These are phyloP conservation scores for Trichoderma arundinaceum DNA, from an alignment of 2,329 filamentous ascomycete genomes.

Conservation along the genomic window DNA sequence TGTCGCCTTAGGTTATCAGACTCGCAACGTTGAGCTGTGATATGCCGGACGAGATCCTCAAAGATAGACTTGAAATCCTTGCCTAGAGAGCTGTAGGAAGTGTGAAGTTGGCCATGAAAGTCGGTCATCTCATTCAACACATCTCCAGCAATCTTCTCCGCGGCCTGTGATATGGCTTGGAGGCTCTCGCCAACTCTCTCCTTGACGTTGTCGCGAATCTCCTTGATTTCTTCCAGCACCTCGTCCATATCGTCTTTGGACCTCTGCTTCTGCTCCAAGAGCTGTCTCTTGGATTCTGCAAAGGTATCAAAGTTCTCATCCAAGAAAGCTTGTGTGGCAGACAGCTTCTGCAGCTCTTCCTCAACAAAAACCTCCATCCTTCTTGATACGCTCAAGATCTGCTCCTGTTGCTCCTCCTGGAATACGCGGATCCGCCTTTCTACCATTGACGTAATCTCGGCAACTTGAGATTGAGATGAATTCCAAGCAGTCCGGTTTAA, in stretches of 20 bases:
- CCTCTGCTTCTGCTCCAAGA: slow-evolving; percentile 69
- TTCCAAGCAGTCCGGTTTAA: slow-evolving; percentile 82
- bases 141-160: slow-evolving; percentile 86
- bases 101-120: slow-evolving; percentile 85
- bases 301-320: slow-evolving; percentile 72
- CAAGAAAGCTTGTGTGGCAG: slow-evolving; percentile 71
- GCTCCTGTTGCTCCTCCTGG: slow-evolving; percentile 70
- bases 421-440: slow-evolving; percentile 77
- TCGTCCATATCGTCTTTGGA: slow-evolving; percentile 86
- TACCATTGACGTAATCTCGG: slow-evolving; percentile 76
- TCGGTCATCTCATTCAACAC: slow-evolving; percentile 82
- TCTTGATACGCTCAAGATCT: slow-evolving; percentile 69
- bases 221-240: slow-evolving; percentile 90
- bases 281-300: slow-evolving; percentile 67
- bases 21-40: slow-evolving; percentile 78
- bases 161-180: slow-evolving; percentile 79
- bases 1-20: slow-evolving; percentile 74
- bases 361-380: slow-evolving; percentile 80
- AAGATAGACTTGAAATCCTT: slow-evolving; percentile 87
- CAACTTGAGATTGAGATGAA: slow-evolving; percentile 75
- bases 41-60: slow-evolving; percentile 76
- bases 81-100: slow-evolving; percentile 82
- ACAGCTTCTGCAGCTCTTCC: slow-evolving; percentile 74
- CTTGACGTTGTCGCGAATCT: slow-evolving; percentile 88
- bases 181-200: slow-evolving; percentile 82